phyloP scores from a whole-genome alignment of 2,329 filamentous ascomycete species.

The Cercospora zeae-maydis region DNA sequence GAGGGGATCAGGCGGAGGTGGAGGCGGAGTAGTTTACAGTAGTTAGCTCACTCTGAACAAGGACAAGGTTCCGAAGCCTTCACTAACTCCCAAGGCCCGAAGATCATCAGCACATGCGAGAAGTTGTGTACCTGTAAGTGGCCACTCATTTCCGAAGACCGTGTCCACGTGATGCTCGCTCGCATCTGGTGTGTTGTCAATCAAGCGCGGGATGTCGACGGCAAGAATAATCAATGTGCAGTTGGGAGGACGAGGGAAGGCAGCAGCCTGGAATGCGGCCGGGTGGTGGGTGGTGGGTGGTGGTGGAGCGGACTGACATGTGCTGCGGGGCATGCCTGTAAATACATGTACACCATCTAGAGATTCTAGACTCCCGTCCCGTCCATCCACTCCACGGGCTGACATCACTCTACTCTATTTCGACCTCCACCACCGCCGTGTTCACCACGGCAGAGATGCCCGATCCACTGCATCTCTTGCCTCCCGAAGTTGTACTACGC shows the following conservation, averaged over 20 bases:
- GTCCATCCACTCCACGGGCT: no score
- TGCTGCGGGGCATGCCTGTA: no score
- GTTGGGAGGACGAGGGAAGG: no score
- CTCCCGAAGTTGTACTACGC: conserved; percentile 42
- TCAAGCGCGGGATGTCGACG: no score
- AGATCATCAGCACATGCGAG: background rate
- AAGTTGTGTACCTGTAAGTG: background rate
- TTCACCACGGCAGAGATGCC: background rate
- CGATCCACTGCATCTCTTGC: conserved; percentile 33
- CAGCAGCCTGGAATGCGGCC: background rate
- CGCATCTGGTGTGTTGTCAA: background rate
- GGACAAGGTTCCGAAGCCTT: conserved; percentile 1
- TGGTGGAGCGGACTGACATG: no score
- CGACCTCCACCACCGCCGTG: background rate
- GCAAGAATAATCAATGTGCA: no score
- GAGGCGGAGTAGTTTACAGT: no score
- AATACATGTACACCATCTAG: no score
- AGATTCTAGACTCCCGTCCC: no score
- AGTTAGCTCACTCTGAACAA: background rate
- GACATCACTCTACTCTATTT: conserved; percentile 2
- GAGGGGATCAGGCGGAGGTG: background rate
- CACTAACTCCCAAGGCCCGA: background rate
- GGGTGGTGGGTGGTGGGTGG: no score
- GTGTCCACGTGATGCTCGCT: background rate
- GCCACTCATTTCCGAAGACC: background rate